These are phyloP conservation scores for Candida sithepensis DNA, from an alignment of 805 yeast species.

Conservation along the genomic window DNA sequence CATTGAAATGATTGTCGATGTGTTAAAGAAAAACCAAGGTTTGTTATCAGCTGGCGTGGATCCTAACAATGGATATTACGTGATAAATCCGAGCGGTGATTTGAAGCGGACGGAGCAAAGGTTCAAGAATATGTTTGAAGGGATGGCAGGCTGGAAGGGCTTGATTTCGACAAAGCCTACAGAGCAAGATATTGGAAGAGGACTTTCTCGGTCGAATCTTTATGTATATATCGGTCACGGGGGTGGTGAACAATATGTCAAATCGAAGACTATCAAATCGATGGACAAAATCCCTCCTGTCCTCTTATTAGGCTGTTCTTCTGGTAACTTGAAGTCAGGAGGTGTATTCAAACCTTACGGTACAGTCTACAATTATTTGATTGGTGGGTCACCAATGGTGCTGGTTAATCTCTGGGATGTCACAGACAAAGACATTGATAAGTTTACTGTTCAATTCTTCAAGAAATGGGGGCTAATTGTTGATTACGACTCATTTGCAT, in stretches of 20 bases:
- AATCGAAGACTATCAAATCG: conserved; percentile 49
- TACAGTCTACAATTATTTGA: conserved; percentile 68
- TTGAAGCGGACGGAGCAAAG: conserved; percentile 59
- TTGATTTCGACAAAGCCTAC: conserved; percentile 51
- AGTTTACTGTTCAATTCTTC: conserved; percentile 60
- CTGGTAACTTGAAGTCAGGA: conserved; percentile 58
- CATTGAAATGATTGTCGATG: conserved; percentile 37
- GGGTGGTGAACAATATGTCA: conserved; percentile 84
- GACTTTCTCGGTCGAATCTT: conserved; percentile 41
- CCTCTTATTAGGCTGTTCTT: conserved; percentile 84
- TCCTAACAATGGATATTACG: conserved; percentile 44
- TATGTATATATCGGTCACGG: conserved; percentile 92
- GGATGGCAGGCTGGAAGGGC: conserved; percentile 48
- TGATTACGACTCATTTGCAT: conserved; percentile 23
- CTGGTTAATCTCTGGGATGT: conserved; percentile 94
- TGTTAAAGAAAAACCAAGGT: conserved; percentile 26
- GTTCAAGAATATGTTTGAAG: conserved; percentile 43
- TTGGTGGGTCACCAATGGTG: conserved; percentile 79
- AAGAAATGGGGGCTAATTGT: conserved; percentile 60
- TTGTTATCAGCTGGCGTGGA: conserved; percentile 18
- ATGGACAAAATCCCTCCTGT: conserved; percentile 49
- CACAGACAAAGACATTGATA: conserved; percentile 92
- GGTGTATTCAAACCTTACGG: conserved; percentile 74
- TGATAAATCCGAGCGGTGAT: conserved; percentile 84
- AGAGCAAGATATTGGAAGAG: conserved; percentile 46